These are phyloP conservation scores for Solanum piurae DNA, from an alignment of 257 asterid genomes.

Conservation along the genomic window DNA sequence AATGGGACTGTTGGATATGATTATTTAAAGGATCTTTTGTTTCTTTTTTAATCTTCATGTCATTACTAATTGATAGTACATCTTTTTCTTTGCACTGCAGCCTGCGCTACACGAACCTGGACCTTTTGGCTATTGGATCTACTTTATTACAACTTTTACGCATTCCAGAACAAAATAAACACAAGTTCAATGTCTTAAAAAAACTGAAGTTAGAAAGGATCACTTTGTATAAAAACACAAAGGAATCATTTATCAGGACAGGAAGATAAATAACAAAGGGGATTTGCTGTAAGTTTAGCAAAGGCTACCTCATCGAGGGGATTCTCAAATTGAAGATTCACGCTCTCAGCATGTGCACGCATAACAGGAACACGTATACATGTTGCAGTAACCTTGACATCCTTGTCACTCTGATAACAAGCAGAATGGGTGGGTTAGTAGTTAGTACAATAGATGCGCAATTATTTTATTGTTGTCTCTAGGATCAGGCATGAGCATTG, in stretches of 20 bases:
- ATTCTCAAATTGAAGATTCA: conserved; percentile 85
- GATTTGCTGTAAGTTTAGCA: background rate
- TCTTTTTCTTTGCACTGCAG: background rate
- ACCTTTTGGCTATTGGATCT: background rate
- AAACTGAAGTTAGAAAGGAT: background rate
- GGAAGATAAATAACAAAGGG: background rate
- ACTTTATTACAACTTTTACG: background rate
- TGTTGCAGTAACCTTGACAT: conserved; percentile 86
- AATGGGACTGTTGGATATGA: background rate
- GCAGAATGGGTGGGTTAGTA: background rate
- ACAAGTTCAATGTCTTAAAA: background rate
- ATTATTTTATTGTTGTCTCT: background rate
- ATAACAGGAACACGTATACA: conserved; percentile 94
- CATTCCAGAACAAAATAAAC: background rate
- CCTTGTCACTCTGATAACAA: conserved; percentile 39
- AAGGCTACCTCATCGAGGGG: conserved; percentile 74
- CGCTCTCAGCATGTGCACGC: conserved; percentile 99
- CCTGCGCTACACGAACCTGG: background rate
- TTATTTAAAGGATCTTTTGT: background rate
- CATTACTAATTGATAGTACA: background rate
- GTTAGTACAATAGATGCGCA: background rate
- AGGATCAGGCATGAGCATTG: background rate
- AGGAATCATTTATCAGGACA: background rate
- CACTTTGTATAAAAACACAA: background rate
- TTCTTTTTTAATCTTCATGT: background rate